phyloP scores from a whole-genome alignment of 306 rosid genomes.

The Gleditsia sinensis region DNA sequence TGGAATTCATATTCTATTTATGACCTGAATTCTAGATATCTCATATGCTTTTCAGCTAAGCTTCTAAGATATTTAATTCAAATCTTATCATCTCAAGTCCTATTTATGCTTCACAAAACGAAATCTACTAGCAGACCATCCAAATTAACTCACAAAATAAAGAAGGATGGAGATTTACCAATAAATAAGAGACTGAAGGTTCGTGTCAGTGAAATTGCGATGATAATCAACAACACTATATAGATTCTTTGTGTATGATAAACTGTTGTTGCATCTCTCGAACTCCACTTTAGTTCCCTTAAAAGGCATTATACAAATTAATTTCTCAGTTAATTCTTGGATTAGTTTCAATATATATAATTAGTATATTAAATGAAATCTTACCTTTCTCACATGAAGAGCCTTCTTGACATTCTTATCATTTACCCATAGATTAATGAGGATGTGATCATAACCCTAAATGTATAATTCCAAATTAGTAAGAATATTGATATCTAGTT shows the following conservation, averaged over 20 bases:
- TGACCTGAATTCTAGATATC: too few species aligned
- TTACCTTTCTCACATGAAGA: constrained; percentile 38
- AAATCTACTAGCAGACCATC: background rate
- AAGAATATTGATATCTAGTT: too few species aligned
- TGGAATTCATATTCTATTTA: too few species aligned
- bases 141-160: background rate
- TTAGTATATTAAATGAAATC: background rate
- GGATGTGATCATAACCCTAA: background rate
- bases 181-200: constrained; percentile 38
- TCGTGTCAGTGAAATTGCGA: constrained; percentile 32
- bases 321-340: background rate
- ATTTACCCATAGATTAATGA: constrained; percentile 32
- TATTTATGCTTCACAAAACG: background rate
- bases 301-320: background rate
- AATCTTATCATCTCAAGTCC: too few species aligned
- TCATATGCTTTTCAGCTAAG: too few species aligned
- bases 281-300: constrained; percentile 43
- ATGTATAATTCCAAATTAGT: background rate
- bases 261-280: constrained; percentile 41
- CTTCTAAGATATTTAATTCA: too few species aligned
- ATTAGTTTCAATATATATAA: too few species aligned
- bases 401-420: constrained; percentile 35
- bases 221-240: background rate
- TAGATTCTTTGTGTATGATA: constrained; percentile 14
- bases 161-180: constrained; percentile 8